Base-by-base conservation (phyloP, 495 filamentous ascomycete genomes). In the Penicillium arizonense region DNA sequence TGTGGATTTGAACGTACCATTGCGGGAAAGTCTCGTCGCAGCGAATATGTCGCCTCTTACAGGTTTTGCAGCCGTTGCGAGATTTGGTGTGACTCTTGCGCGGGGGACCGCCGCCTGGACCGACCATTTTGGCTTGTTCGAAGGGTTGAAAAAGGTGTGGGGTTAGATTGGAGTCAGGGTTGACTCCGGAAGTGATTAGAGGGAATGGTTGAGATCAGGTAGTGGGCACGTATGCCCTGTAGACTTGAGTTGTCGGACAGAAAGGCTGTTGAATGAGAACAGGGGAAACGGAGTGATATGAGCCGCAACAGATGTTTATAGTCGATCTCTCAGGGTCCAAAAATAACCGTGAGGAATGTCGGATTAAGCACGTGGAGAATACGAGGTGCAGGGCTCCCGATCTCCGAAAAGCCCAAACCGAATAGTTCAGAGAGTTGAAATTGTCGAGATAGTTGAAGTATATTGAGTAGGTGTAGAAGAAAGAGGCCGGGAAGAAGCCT, bases 11-110 rank as follows among this genome's bases (percentile, higher is more conserved):
- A 41, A 71, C 78, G 57, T 80, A 97, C 93, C 94, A 98, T 84
- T 98, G 94, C 20, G 95, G 94, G 61, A 93, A 96, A 53, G 81
- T 96, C 71, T 98, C 95, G 70, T 98, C 94, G 74, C 94, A 98
- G 53, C 94, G 85, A 67, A 98, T 97, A 73, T 98, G 94, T 63
- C 94, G 85, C 70, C 87, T 84, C 80, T 98, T 98, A 82, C 94
- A 98, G 30, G 90, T 96, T 61, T 90, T 91, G 74, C 94, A 98
- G 43, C 94, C 94, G 73, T 96, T 97, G 52, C 94, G 84, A 43
- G 93, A 97, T 74, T 98, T 98, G 57, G 95, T 98, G 77, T 98
- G 94, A 75, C 93, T 91, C 67, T 78, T 82, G 55, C 78, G 77
- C 48, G 78, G 77, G 49, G 78, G 77, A 52, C 77, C 78, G 61